Percentiles rank a stretch among this genome's conserved stretches.
phyloP scores from a whole-genome alignment of 2,329 filamentous ascomycete genomes.

The Paraphaeosphaeria minitans region DNA sequence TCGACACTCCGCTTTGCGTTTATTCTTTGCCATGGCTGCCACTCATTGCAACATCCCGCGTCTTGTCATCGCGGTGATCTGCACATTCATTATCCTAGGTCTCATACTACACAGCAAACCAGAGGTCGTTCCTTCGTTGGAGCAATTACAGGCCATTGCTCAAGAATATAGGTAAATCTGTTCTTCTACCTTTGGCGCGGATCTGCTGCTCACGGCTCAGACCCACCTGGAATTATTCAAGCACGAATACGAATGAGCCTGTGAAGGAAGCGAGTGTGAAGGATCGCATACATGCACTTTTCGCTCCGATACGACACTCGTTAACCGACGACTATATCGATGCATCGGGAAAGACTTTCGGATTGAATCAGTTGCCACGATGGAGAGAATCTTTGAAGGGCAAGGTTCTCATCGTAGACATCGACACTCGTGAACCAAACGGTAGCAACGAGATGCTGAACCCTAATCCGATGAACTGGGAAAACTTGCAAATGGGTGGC shows the following conservation, averaged over 20 bases:
- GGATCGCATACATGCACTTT: conserved; percentile 7
- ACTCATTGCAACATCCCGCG: conserved; percentile 1
- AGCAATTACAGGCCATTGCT: conserved; percentile 4
- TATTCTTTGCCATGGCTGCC: conserved; percentile 3
- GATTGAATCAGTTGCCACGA: conserved; percentile 3
- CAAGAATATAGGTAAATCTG: conserved; percentile 2
- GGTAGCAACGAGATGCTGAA: conserved; percentile 29
- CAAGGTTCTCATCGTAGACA: conserved; percentile 37
- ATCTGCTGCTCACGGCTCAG: background rate
- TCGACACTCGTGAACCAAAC: conserved; percentile 35
- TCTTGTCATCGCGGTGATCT: background rate
- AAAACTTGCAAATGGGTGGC: conserved; percentile 27
- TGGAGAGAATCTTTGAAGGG: conserved; percentile 33
- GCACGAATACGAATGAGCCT: background rate
- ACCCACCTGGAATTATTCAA: conserved; percentile 1
- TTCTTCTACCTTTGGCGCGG: background rate
- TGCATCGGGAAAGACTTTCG: conserved; percentile 6
- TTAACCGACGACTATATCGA: conserved; percentile 8
- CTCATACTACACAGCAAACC: conserved; percentile 5
- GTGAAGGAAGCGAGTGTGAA: background rate
- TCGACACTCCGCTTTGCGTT: background rate
- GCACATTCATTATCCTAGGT: background rate
- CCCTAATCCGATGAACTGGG: conserved; percentile 27
- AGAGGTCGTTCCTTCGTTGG: conserved; percentile 5
- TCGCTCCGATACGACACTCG: conserved; percentile 2